A percentile compares a stretch with the other conserved stretches of the same genome.
Conservation (phyloP, 257 asterid genomes). For the Verbena officinalis region DNA sequence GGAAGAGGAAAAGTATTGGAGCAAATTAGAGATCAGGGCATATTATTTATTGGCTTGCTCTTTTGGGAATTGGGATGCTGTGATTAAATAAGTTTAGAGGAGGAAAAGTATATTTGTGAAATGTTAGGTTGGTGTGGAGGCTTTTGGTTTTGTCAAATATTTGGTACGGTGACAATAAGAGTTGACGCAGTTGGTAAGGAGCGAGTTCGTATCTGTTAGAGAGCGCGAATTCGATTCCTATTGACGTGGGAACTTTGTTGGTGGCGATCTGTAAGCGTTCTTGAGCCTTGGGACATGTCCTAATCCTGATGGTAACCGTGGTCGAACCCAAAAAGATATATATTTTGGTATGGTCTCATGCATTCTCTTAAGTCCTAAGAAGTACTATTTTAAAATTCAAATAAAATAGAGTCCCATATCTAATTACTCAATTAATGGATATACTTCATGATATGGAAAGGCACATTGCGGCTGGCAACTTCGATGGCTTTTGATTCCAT, state of each 20-base stretch:
- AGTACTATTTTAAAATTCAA: too few relatives aligned
- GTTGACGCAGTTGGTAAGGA: too few relatives aligned
- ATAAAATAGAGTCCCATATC: not conserved
- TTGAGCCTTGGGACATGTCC: too few relatives aligned
- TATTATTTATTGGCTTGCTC: conserved; percentile 20
- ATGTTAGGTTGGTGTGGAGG: conserved; percentile 29
- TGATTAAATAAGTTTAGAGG: not conserved
- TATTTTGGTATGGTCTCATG: not conserved
- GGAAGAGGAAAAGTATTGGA: conserved; percentile 23
- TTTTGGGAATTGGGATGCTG: conserved; percentile 12
- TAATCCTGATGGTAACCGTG: too few relatives aligned
- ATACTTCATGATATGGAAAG: not conserved
- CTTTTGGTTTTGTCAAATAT: conserved; percentile 3
- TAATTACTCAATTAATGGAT: too few relatives aligned
- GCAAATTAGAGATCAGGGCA: conserved; percentile 26
- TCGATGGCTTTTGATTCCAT: too few relatives aligned
- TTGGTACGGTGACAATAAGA: too few relatives aligned
- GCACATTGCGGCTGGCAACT: not conserved
- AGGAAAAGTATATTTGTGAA: conserved; percentile 2
- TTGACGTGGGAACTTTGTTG: too few relatives aligned
- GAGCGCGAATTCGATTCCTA: too few relatives aligned
- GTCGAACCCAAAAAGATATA: too few relatives aligned
- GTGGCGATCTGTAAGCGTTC: too few relatives aligned
- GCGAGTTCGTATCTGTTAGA: too few relatives aligned
- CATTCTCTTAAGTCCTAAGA: not conserved